A percentile compares a stretch with the other conserved stretches of the same genome.
phyloP scores from a whole-genome alignment of 2,329 filamentous ascomycete species.

The Xenosphaeropsis pyriputrescens region DNA sequence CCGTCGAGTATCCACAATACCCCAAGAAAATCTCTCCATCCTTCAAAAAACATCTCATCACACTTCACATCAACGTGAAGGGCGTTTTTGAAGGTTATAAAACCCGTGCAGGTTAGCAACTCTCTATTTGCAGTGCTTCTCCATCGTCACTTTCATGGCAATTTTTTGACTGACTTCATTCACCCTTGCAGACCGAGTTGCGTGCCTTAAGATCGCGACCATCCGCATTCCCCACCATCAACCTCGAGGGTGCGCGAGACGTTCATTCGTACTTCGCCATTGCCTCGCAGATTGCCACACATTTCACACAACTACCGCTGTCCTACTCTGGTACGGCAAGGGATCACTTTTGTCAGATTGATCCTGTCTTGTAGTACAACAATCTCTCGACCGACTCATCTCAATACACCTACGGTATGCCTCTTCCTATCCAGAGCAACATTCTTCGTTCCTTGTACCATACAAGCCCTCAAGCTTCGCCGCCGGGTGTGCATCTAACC shows the following conservation, averaged over 20 bases:
- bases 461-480: neutral
- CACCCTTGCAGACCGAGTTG: slow-evolving; percentile 15
- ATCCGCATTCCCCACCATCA: slow-evolving; percentile 12
- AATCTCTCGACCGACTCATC: slow-evolving; percentile 3
- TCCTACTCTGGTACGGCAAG: slow-evolving; percentile 8
- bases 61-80: neutral
- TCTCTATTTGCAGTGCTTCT: neutral
- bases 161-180: slow-evolving; percentile 11
- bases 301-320: slow-evolving; percentile 5
- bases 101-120: neutral
- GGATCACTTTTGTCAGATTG: slow-evolving; percentile 5
- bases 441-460: slow-evolving; percentile 6
- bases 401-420: slow-evolving; percentile 9
- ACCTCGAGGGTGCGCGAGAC: slow-evolving; percentile 16
- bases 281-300: slow-evolving; percentile 9
- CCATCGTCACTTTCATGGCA: neutral
- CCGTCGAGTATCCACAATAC: neutral
- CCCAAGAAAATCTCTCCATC: neutral
- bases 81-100: neutral
- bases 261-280: slow-evolving; percentile 21
- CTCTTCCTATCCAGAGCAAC: slow-evolving; percentile 1
- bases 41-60: neutral
- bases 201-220: slow-evolving; percentile 18
- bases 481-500: neutral
- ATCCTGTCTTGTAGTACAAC: slow-evolving; percentile 2